Base-by-base conservation (phyloP, 2,329 filamentous ascomycete genomes). In the Alternaria sp. region DNA sequence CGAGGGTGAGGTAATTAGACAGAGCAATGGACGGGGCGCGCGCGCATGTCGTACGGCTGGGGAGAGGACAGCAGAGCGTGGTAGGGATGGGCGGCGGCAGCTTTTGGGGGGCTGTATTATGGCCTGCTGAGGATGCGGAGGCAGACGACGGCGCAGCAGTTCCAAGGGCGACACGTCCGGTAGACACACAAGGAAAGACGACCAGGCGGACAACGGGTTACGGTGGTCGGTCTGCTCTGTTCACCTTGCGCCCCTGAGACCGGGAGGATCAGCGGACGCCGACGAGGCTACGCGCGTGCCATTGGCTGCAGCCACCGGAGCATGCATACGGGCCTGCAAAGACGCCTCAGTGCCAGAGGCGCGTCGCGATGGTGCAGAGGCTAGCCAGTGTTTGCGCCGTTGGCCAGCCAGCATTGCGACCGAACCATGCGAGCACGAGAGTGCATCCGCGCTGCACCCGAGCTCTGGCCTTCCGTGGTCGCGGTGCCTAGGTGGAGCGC, bases 261-360 rank as follows among this genome's bases (percentile, higher is more conserved):
- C 53, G 65, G 60, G 58, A 58, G 41, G 63, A 69, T 69, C 63
- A 49, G 55, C 67, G 54, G 46, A 41, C 60, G 45, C 37, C 37
- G 60, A 58, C 63, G 51, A 44, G 58, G 56, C 60, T 44, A 50
- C n/a, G 20, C 21, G 23, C 18, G 47, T 21, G 43, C 55, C 49
- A 70, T 70, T 70, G 67, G 67, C 60, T 64, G 63, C 60, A 26
- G 53, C 59, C 57, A 23, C 55, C 65, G 41, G n/a, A 54, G 55
- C 55, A 59, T 53, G 61, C 57, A 61, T 46, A 41, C 49, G 41
- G 43, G 55, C 41, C 25, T 60, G 56, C 56, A 58, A 44, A 51
- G 50, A 30, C 20, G 18, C 30, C 23, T 21, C 45, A n/a, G 33
- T 30, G 30, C n/a, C 12, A 46, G 44, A 30, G 41, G 43, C 49